Conservation (phyloP, 2,329 filamentous ascomycete genomes). For the Cadophora malorum region DNA sequence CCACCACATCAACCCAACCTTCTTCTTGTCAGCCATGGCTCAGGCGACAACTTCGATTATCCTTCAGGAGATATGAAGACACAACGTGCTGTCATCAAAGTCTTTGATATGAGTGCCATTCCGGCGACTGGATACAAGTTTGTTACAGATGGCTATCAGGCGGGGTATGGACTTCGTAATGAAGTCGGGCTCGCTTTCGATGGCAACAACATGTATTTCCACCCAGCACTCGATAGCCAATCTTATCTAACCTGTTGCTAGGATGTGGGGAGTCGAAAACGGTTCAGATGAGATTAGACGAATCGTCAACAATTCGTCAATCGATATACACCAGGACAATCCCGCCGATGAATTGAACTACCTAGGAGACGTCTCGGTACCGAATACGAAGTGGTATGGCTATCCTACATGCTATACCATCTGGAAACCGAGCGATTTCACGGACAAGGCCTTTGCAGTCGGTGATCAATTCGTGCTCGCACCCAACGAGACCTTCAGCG, state of each 20-base stretch:
- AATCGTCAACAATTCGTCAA: slow-evolving; percentile 24
- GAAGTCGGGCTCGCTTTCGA: slow-evolving; percentile 34
- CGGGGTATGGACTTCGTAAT: slow-evolving; percentile 35
- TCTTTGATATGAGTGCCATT: slow-evolving; percentile 30
- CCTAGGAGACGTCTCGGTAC: slow-evolving; percentile 31
- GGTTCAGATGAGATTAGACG: slow-evolving; percentile 25
- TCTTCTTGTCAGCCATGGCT: slow-evolving; percentile 34
- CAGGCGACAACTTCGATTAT: slow-evolving; percentile 32
- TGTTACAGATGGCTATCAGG: slow-evolving; percentile 27
- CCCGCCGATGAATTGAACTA: slow-evolving; percentile 35
- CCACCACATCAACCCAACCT: slow-evolving; percentile 28
- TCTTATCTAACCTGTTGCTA: slow-evolving; percentile 18
- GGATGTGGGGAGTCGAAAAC: slow-evolving; percentile 30
- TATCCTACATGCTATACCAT: slow-evolving; percentile 36
- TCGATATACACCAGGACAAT: slow-evolving; percentile 33
- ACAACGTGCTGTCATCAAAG: slow-evolving; percentile 33
- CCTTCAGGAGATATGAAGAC: slow-evolving; percentile 26
- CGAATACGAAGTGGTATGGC: slow-evolving; percentile 33
- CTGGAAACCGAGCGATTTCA: slow-evolving; percentile 31
- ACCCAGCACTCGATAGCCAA: too few relatives aligned
- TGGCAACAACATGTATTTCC: slow-evolving; percentile 29
- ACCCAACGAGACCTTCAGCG: slow-evolving; percentile 33
- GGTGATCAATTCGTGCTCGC: slow-evolving; percentile 34
- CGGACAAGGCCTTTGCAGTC: slow-evolving; percentile 25
- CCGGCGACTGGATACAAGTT: slow-evolving; percentile 32